Evolutionary conservation across 169 alveolate genomes (phyloP).

Genomic region (Cryptosporidium tyzzeri): DNA sequence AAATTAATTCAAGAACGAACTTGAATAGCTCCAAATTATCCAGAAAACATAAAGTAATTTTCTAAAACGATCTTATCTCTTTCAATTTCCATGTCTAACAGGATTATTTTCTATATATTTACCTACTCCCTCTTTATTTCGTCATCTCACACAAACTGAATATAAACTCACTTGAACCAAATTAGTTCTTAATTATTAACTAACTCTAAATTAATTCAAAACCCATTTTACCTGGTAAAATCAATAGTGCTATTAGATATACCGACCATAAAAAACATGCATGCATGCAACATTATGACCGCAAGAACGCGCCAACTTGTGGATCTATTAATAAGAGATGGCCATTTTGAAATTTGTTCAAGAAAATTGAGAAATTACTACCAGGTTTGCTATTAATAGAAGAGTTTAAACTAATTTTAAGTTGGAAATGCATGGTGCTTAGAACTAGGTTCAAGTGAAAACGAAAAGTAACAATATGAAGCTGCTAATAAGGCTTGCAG

Average conservation of each 20-base stretch:
- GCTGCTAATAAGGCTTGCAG: neutral
- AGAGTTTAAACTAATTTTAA: neutral
- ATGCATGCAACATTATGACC: neutral
- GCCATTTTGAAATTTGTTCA: neutral
- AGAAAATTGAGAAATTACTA: neutral
- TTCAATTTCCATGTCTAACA: no score
- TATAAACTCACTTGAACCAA: no score
- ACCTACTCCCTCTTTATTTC: neutral
- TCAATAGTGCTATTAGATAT: neutral
- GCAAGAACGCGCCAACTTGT: neutral
- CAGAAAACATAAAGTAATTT: neutral
- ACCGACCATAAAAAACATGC: neutral
- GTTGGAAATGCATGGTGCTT: constrained; percentile 4
- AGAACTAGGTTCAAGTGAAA: neutral
- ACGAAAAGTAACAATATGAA: neutral
- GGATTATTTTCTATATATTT: no score
- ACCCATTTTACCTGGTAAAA: no score
- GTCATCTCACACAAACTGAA: neutral
- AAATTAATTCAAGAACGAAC: neutral
- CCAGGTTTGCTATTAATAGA: neutral
- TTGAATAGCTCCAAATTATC: neutral
- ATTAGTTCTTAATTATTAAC: no score
- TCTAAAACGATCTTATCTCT: no score
- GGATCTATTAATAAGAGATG: constrained; percentile 22
- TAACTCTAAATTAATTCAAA: no score